Evolutionary conservation across 2,329 filamentous ascomycete species (phyloP).

Genomic region (Hypoxylon sp.): DNA sequence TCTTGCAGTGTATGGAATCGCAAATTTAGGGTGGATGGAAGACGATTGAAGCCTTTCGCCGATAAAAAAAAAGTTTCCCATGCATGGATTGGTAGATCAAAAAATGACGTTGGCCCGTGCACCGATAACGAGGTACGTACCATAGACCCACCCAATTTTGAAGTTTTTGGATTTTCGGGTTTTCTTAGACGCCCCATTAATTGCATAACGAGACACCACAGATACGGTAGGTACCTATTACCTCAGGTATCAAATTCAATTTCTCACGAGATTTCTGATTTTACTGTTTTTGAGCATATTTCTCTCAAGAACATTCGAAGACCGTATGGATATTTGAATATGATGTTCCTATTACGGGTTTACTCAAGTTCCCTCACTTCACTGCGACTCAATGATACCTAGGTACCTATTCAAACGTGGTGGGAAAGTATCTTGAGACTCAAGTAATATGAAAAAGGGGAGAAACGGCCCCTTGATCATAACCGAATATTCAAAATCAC

Average conservation of each 20-base stretch:
- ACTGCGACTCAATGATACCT: slow-evolving; percentile 21
- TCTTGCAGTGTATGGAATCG: slow-evolving; percentile 36
- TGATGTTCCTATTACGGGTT: slow-evolving; percentile 4
- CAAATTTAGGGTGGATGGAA: slow-evolving; percentile 27
- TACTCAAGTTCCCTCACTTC: slow-evolving; percentile 1
- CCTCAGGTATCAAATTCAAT: slow-evolving; percentile 13
- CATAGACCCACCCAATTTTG: not conserved
- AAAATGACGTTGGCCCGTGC: slow-evolving; percentile 36
- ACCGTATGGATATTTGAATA: slow-evolving; percentile 8
- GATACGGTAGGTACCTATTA: not conserved
- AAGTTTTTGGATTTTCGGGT: not conserved
- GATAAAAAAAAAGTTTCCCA: slow-evolving; percentile 44
- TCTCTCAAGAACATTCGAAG: not conserved
- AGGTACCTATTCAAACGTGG: not conserved
- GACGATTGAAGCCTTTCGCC: slow-evolving; percentile 32
- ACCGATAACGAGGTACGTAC: slow-evolving; percentile 10
- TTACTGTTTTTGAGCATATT: not conserved
- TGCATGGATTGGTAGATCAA: slow-evolving; percentile 20
- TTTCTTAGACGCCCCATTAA: slow-evolving; percentile 25
- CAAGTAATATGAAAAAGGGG: slow-evolving; percentile 20
- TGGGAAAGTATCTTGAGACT: slow-evolving; percentile 11
- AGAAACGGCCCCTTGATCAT: not conserved
- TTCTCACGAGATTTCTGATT: slow-evolving; percentile 11
- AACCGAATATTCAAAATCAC: not conserved
- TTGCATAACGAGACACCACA: slow-evolving; percentile 30